Percentiles rank a stretch among this genome's conserved stretches.
Evolutionary conservation across 139 green algal species (phyloP).

Genomic region (Chlorella sp.): DNA sequence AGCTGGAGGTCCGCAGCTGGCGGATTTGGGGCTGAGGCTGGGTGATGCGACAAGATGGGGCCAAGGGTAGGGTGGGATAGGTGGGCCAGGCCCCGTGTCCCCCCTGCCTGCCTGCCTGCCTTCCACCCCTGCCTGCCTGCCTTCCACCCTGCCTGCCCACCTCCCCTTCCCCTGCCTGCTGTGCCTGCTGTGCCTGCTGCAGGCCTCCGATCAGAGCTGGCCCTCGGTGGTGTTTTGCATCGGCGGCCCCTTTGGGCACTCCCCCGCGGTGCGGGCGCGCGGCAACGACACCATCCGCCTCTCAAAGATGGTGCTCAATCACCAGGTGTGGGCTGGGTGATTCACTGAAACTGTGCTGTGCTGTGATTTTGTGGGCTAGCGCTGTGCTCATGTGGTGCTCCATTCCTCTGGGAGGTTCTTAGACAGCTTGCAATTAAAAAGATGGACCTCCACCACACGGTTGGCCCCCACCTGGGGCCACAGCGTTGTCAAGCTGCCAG

Average conservation of each 20-base stretch:
- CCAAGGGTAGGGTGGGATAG: too few species aligned
- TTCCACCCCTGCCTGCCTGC: too few species aligned
- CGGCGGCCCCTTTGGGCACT: constrained; percentile 84
- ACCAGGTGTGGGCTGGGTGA: constrained; percentile 63
- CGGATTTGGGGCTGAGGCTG: too few species aligned
- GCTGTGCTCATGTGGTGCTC: not conserved
- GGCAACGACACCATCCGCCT: constrained; percentile 65
- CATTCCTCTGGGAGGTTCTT: too few species aligned
- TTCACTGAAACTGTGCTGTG: not conserved
- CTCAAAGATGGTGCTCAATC: constrained; percentile 85
- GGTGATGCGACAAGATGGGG: too few species aligned
- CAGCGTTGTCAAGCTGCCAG: not conserved
- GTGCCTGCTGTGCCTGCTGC: not conserved
- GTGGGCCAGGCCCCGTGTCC: not conserved
- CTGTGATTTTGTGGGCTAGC: not conserved
- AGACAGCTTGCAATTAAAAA: too few species aligned
- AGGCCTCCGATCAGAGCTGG: constrained; percentile 46
- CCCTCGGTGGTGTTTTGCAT: constrained; percentile 68
- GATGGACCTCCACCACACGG: not conserved
- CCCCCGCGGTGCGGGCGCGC: constrained; percentile 52
- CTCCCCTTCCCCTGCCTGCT: not conserved
- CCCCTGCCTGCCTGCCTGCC: too few species aligned
- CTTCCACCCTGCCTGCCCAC: too few species aligned
- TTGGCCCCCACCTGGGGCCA: not conserved
- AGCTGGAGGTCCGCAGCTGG: too few species aligned